Base-by-base conservation (phyloP, 1,139 yeast species). In the Pichia norvegensis region DNA sequence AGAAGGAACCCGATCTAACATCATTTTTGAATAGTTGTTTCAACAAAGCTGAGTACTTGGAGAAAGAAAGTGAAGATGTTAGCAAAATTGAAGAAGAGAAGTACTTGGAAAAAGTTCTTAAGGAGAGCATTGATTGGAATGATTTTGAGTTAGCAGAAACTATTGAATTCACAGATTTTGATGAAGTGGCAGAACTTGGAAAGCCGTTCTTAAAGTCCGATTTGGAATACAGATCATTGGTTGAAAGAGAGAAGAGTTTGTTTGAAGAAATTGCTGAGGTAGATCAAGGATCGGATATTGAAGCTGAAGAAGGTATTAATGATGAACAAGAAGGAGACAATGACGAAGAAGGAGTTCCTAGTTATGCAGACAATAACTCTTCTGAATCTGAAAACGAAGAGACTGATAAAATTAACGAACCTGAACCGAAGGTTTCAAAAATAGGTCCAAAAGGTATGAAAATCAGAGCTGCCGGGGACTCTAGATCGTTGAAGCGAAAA, bases 41-140 rank as follows among this genome's bases (percentile, higher is more conserved):
- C 49, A 55, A 65, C 14, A 65, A 94, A 44, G 94, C 95, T 0
- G 77, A 74, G 48, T 76, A 71, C 58, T 67, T 66, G 14, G 69
- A 73, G 14, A 69, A 70, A 46, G 62, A 66, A 40, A 64, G 65
- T 36, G 65, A 60, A 17, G 62, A 70, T 52, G 63, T 49, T 11
- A 44, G 46, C 7, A 44, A 46, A 13, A 52, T 62, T 37, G 49
- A 46, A 49, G 60, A 63, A 60, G 68, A 58, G 21, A 29, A 43
- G 14, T 53, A 49, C 52, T 67, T 65, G 44, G 73, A 73, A 44
- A 64, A 69, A 52, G 48, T 78, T 25, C 79, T 76, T 41, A 85
- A 73, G 64, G 90, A 94, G 0, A 76, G 83, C 29, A 81, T 87
- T 23, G 90, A 90, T 63, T 92, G 98, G 98, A 81, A 81, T 50